phyloP scores from a whole-genome alignment of 1,139 yeast genomes.

The Debaryomyces robertsiae region DNA sequence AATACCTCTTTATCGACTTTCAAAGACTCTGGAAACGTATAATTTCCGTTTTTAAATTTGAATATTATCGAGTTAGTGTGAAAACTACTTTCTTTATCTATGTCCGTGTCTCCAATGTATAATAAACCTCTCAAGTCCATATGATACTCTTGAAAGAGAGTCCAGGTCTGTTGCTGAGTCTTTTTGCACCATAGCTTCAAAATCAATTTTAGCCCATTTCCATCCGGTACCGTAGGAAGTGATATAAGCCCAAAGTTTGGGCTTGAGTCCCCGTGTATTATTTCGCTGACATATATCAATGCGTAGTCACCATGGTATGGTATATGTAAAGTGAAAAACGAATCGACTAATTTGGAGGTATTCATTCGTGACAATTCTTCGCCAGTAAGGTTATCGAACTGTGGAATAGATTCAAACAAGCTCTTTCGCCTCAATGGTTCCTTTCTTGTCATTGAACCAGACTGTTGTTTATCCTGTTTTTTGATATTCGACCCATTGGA shows the following conservation, averaged over 20 bases:
- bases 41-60: conserved; percentile 26
- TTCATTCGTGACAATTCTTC: conserved; percentile 17
- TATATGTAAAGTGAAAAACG: conserved; percentile 33
- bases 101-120: conserved; percentile 17
- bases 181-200: conserved; percentile 30
- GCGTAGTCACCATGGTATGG: conserved; percentile 13
- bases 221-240: conserved; percentile 25
- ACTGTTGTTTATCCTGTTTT: not conserved
- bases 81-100: conserved; percentile 23
- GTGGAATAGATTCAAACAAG: conserved; percentile 14
- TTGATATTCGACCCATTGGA: not conserved
- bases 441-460: not conserved
- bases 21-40: conserved; percentile 22
- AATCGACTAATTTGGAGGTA: conserved; percentile 24
- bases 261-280: conserved; percentile 24
- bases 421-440: conserved; percentile 14
- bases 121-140: conserved; percentile 25
- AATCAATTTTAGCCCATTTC: conserved; percentile 16
- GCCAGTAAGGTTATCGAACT: conserved; percentile 16
- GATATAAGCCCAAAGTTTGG: conserved; percentile 35
- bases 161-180: conserved; percentile 21
- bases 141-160: conserved; percentile 21
- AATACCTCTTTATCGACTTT: conserved; percentile 7
- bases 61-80: conserved; percentile 29
- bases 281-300: conserved; percentile 42